Evolutionary conservation across 2,329 filamentous ascomycete genomes (phyloP), one percentile per base, ranked within the genome.

Genomic region (Diaporthe amygdali): DNA sequence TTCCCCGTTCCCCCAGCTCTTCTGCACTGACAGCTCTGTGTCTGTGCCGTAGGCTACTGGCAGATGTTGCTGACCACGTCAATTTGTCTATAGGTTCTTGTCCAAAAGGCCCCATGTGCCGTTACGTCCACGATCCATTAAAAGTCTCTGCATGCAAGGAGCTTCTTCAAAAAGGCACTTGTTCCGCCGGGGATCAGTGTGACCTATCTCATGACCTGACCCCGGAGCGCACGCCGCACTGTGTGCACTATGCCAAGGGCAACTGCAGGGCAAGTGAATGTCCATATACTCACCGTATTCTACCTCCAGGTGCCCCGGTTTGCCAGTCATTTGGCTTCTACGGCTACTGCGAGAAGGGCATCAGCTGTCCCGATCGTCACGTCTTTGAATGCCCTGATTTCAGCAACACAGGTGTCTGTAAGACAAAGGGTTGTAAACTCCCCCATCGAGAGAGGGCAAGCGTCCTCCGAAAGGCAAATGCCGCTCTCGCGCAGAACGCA

Each of bases 331-430:
- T 99, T 85, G 96, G 94, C 34, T 90, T 91, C 68, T 89, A 95
- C 78, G 96, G 96, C 67, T 98, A 95, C 82, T 98, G 96, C 84
- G 91, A 93, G 73, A 93, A 93, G 80, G 96, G 96, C 72, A 87
- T 88, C 69, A 83, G 87, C 69, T 98, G 96, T 82, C 83, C 89
- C 72, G 91, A 96, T 74, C 92, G 95, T 73, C 96, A 99, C 84
- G 92, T 96, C 71, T 92, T 93, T 83, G 96, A 98, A 82, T 98
- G 96, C 82, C 96, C 96, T 74, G 93, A 97, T 81, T 98, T 97
- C 85, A 94, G 94, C 88, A 97, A 97, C 83, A 94, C 90, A 72
- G 96, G 96, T 77, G 86, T 87, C 74, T 99, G 96, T 89, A 91
- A 91, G 80, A 91, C 89, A 80, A 91, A 92, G 82, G 91, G 92